Evolutionary conservation across 768 basidiomycete species (phyloP).

Genomic region (Hebeloma cylindrosporum): DNA sequence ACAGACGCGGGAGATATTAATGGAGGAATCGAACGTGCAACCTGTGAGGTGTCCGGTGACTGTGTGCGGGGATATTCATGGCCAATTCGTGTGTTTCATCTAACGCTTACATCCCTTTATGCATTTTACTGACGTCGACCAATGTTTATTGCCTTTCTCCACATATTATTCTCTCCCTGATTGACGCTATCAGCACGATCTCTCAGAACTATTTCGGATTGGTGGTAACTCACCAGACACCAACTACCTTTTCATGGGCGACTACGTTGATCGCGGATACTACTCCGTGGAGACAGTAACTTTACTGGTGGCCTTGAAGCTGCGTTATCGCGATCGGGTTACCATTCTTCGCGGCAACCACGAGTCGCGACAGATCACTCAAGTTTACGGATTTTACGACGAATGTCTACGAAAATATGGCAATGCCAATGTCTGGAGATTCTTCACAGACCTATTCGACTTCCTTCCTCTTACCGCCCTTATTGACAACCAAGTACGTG

Average conservation of each 20-base stretch:
- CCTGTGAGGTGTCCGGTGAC: constrained; percentile 98
- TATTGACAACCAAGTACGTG: constrained; percentile 97
- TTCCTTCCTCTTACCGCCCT: constrained; percentile 95
- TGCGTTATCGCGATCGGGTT: constrained; percentile 97
- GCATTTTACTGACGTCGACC: constrained; percentile 6
- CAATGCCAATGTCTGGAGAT: constrained; percentile 99
- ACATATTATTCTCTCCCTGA: constrained; percentile 10
- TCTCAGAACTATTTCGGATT: constrained; percentile 97
- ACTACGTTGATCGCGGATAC: constrained; percentile 99
- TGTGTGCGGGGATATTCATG: constrained; percentile 99
- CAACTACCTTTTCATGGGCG: constrained; percentile 99
- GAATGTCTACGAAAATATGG: constrained; percentile 99
- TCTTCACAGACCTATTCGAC: constrained; percentile 98
- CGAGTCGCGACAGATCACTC: constrained; percentile 99
- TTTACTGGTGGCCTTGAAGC: constrained; percentile 92
- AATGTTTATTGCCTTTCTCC: constrained; percentile 6
- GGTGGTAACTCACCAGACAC: constrained; percentile 99
- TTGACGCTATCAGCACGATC: constrained; percentile 77
- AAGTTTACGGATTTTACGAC: constrained; percentile 99
- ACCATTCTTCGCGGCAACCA: constrained; percentile 98
- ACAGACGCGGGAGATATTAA: constrained; percentile 95
- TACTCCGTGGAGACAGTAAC: constrained; percentile 99
- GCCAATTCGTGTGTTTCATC: constrained; percentile 85
- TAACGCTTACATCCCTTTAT: constrained; percentile 16
- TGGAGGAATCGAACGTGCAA: constrained; percentile 99